phyloP scores from a whole-genome alignment of 2,329 filamentous ascomycete species.

The Sarocladium oryzae region DNA sequence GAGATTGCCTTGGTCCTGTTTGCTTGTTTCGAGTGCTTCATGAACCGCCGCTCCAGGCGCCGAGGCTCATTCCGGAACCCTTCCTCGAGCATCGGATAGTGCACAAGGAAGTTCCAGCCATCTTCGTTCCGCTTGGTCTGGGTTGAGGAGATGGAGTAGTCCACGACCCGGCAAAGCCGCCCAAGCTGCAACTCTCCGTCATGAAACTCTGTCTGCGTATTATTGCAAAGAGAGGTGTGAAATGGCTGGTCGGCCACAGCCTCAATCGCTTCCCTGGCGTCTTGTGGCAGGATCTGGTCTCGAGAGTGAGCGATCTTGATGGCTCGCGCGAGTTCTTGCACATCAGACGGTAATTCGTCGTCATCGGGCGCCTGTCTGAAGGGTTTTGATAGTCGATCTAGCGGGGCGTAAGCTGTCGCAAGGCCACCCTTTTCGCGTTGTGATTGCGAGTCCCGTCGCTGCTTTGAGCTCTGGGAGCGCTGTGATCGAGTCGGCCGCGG shows the following conservation, averaged over 20 bases:
- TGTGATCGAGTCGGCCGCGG: neutral
- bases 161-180: neutral
- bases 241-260: neutral
- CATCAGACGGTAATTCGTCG: neutral
- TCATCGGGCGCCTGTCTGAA: neutral
- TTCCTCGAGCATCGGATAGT: neutral
- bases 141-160: neutral
- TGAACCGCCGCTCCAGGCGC: neutral
- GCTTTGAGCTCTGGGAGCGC: neutral
- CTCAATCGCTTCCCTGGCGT: neutral
- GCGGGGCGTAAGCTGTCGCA: neutral
- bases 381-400: neutral
- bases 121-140: neutral
- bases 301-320: no score
- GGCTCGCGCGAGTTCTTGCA: no score
- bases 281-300: no score
- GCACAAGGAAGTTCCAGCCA: neutral
- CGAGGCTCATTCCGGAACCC: neutral
- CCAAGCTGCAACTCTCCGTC: neutral
- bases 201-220: neutral
- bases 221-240: neutral
- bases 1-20: neutral
- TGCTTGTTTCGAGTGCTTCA: no score
- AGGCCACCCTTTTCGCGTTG: neutral
- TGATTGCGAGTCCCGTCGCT: neutral